Conservation (phyloP, 2,329 filamentous ascomycete genomes). For the Zymoseptoria crescenta region DNA sequence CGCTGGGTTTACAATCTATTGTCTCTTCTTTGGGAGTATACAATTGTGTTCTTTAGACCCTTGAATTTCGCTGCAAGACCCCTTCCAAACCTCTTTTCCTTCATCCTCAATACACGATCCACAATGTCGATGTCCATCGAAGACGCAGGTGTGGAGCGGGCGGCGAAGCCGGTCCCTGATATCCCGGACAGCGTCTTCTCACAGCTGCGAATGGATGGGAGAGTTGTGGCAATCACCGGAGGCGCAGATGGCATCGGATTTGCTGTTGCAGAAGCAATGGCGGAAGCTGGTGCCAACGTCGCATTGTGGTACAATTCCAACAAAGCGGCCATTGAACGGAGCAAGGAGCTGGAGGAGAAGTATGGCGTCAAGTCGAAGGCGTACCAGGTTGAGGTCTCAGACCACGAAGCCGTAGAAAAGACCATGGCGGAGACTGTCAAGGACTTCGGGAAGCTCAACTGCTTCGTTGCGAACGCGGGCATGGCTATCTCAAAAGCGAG, state of each 20-base stretch:
- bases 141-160: slow-evolving; percentile 18
- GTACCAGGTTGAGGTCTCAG: slow-evolving; percentile 68
- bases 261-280: slow-evolving; percentile 83
- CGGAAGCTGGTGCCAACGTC: slow-evolving; percentile 76
- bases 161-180: slow-evolving; percentile 21
- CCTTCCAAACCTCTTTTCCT: not conserved
- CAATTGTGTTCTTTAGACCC: not conserved
- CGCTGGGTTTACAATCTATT: not conserved
- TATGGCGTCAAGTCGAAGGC: slow-evolving; percentile 23
- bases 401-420: slow-evolving; percentile 59
- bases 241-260: slow-evolving; percentile 79
- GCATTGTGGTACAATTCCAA: slow-evolving; percentile 88
- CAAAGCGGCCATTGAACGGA: slow-evolving; percentile 37
- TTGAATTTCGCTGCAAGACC: not conserved
- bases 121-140: slow-evolving; percentile 29
- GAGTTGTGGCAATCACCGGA: slow-evolving; percentile 76
- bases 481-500: slow-evolving; percentile 68
- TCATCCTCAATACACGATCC: not conserved
- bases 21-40: not conserved
- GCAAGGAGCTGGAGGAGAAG: slow-evolving; percentile 13
- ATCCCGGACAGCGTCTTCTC: slow-evolving; percentile 24
- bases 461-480: slow-evolving; percentile 83
- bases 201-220: slow-evolving; percentile 70
- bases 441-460: slow-evolving; percentile 72
- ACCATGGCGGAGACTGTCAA: slow-evolving; percentile 59